Evolutionary conservation across 768 basidiomycete species (phyloP).

Genomic region (Pholiota microspora): DNA sequence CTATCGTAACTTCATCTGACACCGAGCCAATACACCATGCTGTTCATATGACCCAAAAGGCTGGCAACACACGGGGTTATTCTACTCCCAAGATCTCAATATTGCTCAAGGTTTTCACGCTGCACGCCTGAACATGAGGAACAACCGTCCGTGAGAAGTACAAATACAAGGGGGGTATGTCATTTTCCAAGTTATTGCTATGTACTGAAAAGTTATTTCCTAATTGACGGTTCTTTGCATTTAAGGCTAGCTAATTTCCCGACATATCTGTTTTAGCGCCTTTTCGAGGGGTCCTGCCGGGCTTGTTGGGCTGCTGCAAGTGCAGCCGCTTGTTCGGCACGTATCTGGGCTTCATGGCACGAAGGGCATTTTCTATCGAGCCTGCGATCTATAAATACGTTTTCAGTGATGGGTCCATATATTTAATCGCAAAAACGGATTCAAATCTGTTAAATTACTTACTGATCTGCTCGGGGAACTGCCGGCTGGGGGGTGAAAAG

Average conservation of each 20-base stretch:
- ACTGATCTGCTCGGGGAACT: slow-evolving; percentile 73
- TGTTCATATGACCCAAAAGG: slow-evolving; percentile 19
- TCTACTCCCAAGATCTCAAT: slow-evolving; percentile 7
- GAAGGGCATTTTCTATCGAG: slow-evolving; percentile 24
- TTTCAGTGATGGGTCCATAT: slow-evolving; percentile 1
- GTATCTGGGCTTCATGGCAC: slow-evolving; percentile 23
- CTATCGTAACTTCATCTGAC: slow-evolving; percentile 20
- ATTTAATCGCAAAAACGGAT: background rate
- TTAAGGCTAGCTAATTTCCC: background rate
- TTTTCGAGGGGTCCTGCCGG: slow-evolving; percentile 1
- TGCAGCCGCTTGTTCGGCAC: background rate
- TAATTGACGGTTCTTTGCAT: slow-evolving; percentile 20
- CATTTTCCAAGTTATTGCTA: background rate
- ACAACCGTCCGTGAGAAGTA: slow-evolving; percentile 8
- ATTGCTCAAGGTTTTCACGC: slow-evolving; percentile 13
- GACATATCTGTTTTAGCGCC: background rate
- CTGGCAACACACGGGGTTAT: slow-evolving; percentile 15
- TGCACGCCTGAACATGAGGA: slow-evolving; percentile 7
- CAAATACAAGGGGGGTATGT: background rate
- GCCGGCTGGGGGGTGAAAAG: slow-evolving; percentile 48
- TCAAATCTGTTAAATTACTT: slow-evolving; percentile 4
- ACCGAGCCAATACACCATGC: slow-evolving; percentile 15
- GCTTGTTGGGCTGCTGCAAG: slow-evolving; percentile 8
- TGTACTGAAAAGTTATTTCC: background rate
- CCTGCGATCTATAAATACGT: slow-evolving; percentile 13